These are phyloP conservation scores for Spencermartinsiella europaea DNA, from an alignment of 805 yeast species.

Conservation along the genomic window DNA sequence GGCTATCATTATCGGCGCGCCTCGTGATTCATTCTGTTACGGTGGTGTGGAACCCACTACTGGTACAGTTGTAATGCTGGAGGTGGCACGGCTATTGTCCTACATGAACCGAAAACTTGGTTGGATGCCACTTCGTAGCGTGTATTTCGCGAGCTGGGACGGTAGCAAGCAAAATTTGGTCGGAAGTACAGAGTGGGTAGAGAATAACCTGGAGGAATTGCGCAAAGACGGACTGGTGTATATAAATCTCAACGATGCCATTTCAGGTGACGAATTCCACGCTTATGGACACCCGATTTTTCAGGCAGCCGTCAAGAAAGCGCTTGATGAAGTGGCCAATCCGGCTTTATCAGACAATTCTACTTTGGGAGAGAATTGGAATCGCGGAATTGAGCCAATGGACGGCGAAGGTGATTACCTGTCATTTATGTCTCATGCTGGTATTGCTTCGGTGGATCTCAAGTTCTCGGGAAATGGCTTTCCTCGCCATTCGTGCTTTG, in stretches of 20 bases:
- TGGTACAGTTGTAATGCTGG: constrained; percentile 68
- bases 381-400: constrained; percentile 8
- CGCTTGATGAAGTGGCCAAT: constrained; percentile 30
- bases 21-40: constrained; percentile 67
- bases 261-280: constrained; percentile 48
- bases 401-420: constrained; percentile 54
- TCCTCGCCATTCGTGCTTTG: constrained; percentile 58
- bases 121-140: constrained; percentile 81
- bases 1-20: constrained; percentile 75
- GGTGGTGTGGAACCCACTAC: constrained; percentile 74
- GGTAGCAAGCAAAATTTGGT: constrained; percentile 76
- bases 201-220: constrained; percentile 48
- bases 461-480: constrained; percentile 39
- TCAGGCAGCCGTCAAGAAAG: constrained; percentile 42
- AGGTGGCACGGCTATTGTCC: constrained; percentile 63
- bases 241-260: constrained; percentile 65
- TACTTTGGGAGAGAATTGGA: constrained; percentile 19
- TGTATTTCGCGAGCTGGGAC: constrained; percentile 80
- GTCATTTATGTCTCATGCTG: constrained; percentile 59
- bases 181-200: constrained; percentile 78
- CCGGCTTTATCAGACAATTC: constrained; percentile 14
- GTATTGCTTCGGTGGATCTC: constrained; percentile 65
- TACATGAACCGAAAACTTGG: constrained; percentile 55
- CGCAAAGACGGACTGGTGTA: constrained; percentile 60
- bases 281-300: constrained; percentile 64